phyloP scores from a whole-genome alignment of 1,139 yeast genomes.

The Blastobotrys ciferrii region DNA sequence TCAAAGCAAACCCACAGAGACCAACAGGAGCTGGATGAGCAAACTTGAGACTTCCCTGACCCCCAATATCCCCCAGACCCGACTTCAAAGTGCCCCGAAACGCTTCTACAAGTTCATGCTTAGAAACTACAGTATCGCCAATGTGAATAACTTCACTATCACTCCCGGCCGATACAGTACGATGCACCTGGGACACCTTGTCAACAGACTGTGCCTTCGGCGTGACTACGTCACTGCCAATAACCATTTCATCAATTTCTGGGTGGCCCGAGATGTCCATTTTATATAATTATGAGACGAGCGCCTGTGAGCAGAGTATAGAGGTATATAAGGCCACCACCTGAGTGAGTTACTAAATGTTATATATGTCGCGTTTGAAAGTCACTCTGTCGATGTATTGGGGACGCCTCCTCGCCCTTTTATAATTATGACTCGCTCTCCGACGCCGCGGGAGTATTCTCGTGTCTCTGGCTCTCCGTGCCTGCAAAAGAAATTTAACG shows the following conservation, averaged over 20 bases:
- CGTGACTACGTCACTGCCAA: slow-evolving; percentile 17
- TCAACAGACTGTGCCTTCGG: slow-evolving; percentile 10
- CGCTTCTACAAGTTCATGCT: slow-evolving; percentile 58
- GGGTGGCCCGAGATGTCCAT: slow-evolving; percentile 10
- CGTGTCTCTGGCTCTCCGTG: background rate
- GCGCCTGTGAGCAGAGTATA: background rate
- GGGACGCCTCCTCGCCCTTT: background rate
- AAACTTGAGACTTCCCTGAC: slow-evolving; percentile 49
- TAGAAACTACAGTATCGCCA: slow-evolving; percentile 67
- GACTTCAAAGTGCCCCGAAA: slow-evolving; percentile 71
- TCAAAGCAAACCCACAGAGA: slow-evolving; percentile 75
- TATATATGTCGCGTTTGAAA: too few species aligned
- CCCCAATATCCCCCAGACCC: slow-evolving; percentile 11
- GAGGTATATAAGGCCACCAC: slow-evolving; percentile 1
- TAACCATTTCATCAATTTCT: slow-evolving; percentile 17
- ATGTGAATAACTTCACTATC: slow-evolving; percentile 60
- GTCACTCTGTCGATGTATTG: background rate
- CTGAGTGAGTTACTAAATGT: background rate
- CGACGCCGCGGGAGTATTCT: background rate
- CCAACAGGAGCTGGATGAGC: slow-evolving; percentile 91
- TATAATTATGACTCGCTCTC: background rate
- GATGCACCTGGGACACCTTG: slow-evolving; percentile 27
- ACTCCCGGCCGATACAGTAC: slow-evolving; percentile 27
- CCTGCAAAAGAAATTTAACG: background rate
- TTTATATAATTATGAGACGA: slow-evolving; percentile 1